phyloP scores from a whole-genome alignment of 2,329 filamentous ascomycete genomes.

The Penicillium sp. region DNA sequence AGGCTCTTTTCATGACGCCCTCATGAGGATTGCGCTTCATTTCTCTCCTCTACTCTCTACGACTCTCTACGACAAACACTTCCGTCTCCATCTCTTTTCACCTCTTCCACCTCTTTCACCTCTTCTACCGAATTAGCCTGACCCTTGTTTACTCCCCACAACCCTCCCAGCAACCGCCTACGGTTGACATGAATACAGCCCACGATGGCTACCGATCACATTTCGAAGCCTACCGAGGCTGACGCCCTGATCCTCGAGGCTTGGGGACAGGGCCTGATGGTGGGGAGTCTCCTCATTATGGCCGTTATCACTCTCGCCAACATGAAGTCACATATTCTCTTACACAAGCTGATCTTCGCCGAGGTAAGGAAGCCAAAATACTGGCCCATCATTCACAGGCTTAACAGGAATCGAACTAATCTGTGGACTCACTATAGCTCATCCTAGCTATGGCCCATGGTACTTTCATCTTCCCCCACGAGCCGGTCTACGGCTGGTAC shows the following conservation, averaged over 20 bases:
- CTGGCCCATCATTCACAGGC: not conserved
- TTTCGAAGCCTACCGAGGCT: conserved; percentile 20
- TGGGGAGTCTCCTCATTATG: conserved; percentile 45
- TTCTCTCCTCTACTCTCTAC: not conserved
- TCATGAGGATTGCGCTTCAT: not conserved
- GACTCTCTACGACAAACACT: not conserved
- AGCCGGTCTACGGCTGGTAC: conserved; percentile 55
- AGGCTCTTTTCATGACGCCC: conserved; percentile 1
- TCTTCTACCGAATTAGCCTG: too few species aligned
- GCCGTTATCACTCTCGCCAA: conserved; percentile 43
- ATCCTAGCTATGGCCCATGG: conserved; percentile 51
- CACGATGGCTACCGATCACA: conserved; percentile 11
- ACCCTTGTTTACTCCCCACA: not conserved
- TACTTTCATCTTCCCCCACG: conserved; percentile 51
- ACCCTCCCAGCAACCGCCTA: not conserved
- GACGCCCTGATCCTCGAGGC: conserved; percentile 38
- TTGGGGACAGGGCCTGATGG: conserved; percentile 44
- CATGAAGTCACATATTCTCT: conserved; percentile 41
- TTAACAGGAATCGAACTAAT: not conserved
- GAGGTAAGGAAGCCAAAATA: conserved; percentile 30
- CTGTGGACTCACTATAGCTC: conserved; percentile 31
- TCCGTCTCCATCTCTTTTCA: too few species aligned
- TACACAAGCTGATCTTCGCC: conserved; percentile 45
- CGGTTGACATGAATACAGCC: conserved; percentile 3
- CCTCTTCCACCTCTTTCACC: not conserved